These are phyloP conservation scores for Bidens hawaiensis DNA, from an alignment of 140 eudicot genomes.

Conservation along the genomic window DNA sequence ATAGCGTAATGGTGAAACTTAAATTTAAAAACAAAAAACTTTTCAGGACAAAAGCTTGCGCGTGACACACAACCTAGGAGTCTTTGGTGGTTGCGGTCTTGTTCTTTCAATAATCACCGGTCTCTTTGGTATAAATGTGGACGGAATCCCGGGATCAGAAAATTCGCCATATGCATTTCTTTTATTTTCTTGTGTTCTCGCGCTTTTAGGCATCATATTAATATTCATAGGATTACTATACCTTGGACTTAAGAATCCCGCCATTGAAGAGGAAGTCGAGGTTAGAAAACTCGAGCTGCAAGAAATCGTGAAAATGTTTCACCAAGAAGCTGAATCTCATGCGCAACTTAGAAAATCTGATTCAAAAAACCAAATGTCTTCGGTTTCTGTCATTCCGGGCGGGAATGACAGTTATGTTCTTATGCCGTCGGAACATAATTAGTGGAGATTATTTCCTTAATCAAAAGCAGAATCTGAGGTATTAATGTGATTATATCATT, in stretches of 20 bases:
- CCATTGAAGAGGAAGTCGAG: slow-evolving; percentile 47
- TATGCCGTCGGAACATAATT: slow-evolving; percentile 27
- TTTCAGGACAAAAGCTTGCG: slow-evolving; percentile 46
- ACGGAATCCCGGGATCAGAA: slow-evolving; percentile 62
- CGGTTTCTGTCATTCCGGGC: slow-evolving; percentile 22
- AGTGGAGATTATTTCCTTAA: neutral
- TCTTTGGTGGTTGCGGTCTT: slow-evolving; percentile 80
- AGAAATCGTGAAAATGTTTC: slow-evolving; percentile 63
- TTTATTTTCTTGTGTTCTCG: slow-evolving; percentile 43
- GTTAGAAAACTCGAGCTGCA: slow-evolving; percentile 59
- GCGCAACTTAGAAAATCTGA: slow-evolving; percentile 58
- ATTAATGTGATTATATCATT: slow-evolving; percentile 3
- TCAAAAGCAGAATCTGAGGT: neutral
- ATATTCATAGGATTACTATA: slow-evolving; percentile 56
- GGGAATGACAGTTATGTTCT: slow-evolving; percentile 34
- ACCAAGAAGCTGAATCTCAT: slow-evolving; percentile 69
- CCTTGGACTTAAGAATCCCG: slow-evolving; percentile 58
- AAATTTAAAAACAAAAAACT: too few relatives aligned
- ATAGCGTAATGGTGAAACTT: too few relatives aligned
- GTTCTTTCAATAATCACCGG: slow-evolving; percentile 66
- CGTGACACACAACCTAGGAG: slow-evolving; percentile 68
- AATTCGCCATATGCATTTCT: slow-evolving; percentile 57
- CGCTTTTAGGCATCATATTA: slow-evolving; percentile 41
- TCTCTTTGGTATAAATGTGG: slow-evolving; percentile 65
- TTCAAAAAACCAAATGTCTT: slow-evolving; percentile 12